Evolutionary conservation across 2,329 filamentous ascomycete genomes (phyloP), one percentile per base, ranked within the genome.

Genomic region (Xylariomycetidae sp.): DNA sequence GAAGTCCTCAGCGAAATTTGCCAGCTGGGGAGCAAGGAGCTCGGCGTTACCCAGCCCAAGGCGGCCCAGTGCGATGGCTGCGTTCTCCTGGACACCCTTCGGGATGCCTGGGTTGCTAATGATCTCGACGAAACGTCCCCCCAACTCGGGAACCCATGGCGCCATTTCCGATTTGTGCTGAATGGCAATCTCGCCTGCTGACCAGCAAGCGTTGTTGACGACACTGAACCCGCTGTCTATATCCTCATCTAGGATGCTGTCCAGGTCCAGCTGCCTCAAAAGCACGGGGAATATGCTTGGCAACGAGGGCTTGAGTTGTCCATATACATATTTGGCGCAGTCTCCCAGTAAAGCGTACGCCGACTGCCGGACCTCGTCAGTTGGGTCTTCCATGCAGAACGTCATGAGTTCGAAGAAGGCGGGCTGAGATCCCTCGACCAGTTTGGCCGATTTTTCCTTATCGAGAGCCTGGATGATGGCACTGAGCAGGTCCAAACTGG

Each of bases 191-290:
- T 98, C 92, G 25, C 92, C 92, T 16, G 80, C 81, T 6, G 89
- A 93, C 92, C 92, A 98, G 64, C 90, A 96, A 15, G 92, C 90
- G 56, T 98, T 98, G 72, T 96, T 98, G 39, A 96, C 80, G 19
- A 96, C 89, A 39, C 88, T 87, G 58, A 95, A 95, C 10, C 80
- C 82, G 13, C 77, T 83, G 43, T 94, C 86, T 29, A 87, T 79
- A 40, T 88, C 84, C 48, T 93, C 86, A 40, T 89, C 83, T 13
- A 78, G 62, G 31, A 88, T 74, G 35, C 71, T 72, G 40, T 88
- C 82, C 46, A 95, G 68, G 46, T 96, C 89, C 18, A 98, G 76
- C 56, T 96, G 89, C 49, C 79, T 77, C 43, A 95, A 74, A n/a
- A 95, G 65, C 30, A 90, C 79, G 1, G 86, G 84, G 54, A 96